A percentile compares a stretch with the other conserved stretches of the same genome.
These are phyloP conservation scores for Cyclanthera cordifolia DNA, from an alignment of 306 rosid genomes.

Conservation along the genomic window DNA sequence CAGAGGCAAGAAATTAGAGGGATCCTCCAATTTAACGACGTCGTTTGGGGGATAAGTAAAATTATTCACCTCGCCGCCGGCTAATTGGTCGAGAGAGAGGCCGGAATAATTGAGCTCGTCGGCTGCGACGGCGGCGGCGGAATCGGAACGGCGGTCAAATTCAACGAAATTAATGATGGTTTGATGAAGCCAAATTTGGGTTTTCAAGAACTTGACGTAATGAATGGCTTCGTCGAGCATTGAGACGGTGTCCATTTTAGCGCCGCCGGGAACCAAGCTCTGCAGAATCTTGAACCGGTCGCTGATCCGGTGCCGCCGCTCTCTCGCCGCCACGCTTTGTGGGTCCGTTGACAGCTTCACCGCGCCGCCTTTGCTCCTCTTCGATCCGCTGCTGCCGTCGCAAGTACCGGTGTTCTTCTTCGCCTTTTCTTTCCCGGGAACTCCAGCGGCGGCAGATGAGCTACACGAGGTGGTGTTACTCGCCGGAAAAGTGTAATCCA, in stretches of 20 bases:
- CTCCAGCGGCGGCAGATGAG: conserved; percentile 25
- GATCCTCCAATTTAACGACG: conserved; percentile 4
- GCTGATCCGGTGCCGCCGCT: conserved; percentile 78
- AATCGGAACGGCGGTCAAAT: background rate
- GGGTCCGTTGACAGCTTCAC: conserved; percentile 83
- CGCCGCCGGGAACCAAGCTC: conserved; percentile 85
- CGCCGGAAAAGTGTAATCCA: conserved; percentile 12
- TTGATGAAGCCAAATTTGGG: conserved; percentile 78
- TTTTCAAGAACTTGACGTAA: conserved; percentile 68
- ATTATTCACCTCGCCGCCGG: background rate
- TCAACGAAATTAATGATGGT: conserved; percentile 39
- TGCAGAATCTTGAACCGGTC: conserved; percentile 80
- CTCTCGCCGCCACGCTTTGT: conserved; percentile 87
- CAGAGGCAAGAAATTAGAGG: background rate
- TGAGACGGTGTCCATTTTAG: conserved; percentile 79
- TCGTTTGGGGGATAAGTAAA: background rate
- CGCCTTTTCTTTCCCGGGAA: conserved; percentile 9
- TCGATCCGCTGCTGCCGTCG: background rate
- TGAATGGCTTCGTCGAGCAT: conserved; percentile 83
- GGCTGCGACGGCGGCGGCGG: background rate
- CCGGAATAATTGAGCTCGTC: background rate
- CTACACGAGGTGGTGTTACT: conserved; percentile 23
- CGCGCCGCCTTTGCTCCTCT: conserved; percentile 24
- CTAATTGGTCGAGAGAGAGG: too few relatives aligned
- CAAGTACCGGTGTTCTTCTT: background rate